These are phyloP conservation scores for Raddia distichophylla DNA, from an alignment of 176 grass and related monocot species.

Conservation along the genomic window DNA sequence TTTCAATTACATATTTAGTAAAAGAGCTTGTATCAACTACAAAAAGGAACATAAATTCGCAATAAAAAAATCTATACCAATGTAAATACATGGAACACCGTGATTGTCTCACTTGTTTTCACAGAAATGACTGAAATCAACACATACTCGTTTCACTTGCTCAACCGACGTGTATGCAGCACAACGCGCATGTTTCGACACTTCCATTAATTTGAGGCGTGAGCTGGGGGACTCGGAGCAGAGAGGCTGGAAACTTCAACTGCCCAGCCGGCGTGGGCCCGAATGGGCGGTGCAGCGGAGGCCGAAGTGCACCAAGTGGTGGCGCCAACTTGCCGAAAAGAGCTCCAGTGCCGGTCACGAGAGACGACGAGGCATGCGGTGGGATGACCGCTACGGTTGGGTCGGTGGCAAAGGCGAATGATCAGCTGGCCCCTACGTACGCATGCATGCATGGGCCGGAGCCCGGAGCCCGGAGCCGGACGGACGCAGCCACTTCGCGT, in stretches of 20 bases:
- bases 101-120: too few species aligned
- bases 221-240: too few species aligned
- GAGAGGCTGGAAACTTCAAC: neutral
- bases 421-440: constrained; percentile 22
- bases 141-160: too few species aligned
- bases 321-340: constrained; percentile 23
- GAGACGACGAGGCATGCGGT: constrained; percentile 40
- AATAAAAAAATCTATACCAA: too few species aligned
- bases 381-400: constrained; percentile 35
- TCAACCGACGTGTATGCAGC: too few species aligned
- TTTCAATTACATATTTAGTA: too few species aligned
- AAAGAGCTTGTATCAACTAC: too few species aligned
- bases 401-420: constrained; percentile 31
- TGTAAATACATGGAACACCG: too few species aligned
- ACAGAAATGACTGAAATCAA: too few species aligned
- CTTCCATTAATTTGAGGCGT: too few species aligned
- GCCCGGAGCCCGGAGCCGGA: neutral
- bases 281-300: neutral
- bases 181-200: too few species aligned
- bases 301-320: constrained; percentile 11
- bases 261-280: neutral
- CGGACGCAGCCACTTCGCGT: constrained; percentile 25
- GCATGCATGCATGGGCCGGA: constrained; percentile 21
- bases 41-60: too few species aligned
- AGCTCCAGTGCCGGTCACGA: constrained; percentile 19